Base-by-base conservation (phyloP, 495 filamentous ascomycete genomes). In the Penicillium flavigenum region DNA sequence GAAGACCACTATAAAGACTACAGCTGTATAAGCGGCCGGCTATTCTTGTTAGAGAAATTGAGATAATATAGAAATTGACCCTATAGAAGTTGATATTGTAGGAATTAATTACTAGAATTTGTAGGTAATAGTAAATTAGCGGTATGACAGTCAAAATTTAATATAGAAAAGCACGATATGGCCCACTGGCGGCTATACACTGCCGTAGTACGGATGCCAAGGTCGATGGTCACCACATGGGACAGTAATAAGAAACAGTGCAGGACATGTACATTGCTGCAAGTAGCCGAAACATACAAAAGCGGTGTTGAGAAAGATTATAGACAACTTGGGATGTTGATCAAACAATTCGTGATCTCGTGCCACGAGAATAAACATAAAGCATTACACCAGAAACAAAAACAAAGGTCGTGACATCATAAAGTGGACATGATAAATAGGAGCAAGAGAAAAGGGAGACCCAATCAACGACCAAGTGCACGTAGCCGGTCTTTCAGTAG, bases 401-500 rank as follows among this genome's bases (percentile, higher is more conserved):
- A 47, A 20, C 12, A 56, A 39, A 47, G 34, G 61, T 71, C 72
- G 57, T 75, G 51, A 60, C 61, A 54, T 75, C 67, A 44, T 75
- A 43, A 71, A 22, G 51, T 11, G 27, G 41, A 44, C 16, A 17
- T 42, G 20, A 19, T 51, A 64, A 63, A 63, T 60, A 54, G 34
- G 52, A 62, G 42, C 51, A 60, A 17, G 36, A 20, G 17, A 6
- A 51, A 41, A 26, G 16, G 26, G 14, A 26, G 54, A 10, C 64
- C 51, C 36, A 59, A 22, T 70, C 61, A 17, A 20, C 59, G 61
- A 22, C 67, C 69, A 56, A 76, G 52, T n/a, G 59, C 59, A 41
- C 66, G 65, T 22, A 77, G 48, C 16, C 74, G 65, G 44, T 77
- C 73, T 55, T 62, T 68, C 9, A 76, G 43, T 41, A 67, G 51